Percentiles rank a stretch among this genome's conserved stretches.
Conservation (phyloP, 495 filamentous ascomycete species). For the Aspergillus sparsus region DNA sequence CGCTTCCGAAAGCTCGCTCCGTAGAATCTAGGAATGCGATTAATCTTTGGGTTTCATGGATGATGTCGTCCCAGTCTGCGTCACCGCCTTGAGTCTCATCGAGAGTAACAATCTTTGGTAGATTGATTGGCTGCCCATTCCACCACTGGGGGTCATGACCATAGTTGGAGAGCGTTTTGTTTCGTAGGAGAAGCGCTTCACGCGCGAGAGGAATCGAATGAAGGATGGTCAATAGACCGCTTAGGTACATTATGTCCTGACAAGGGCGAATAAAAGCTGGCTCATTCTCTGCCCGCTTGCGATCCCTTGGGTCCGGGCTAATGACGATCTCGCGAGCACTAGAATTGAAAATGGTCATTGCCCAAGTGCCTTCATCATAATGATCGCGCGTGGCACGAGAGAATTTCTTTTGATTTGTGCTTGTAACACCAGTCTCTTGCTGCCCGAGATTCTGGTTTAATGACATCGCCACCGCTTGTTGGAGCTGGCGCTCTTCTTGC, state of each 20-base stretch:
- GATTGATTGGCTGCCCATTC: conserved; percentile 67
- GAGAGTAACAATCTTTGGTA: conserved; percentile 58
- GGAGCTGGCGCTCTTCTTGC: conserved; percentile 58
- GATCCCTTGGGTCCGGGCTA: conserved; percentile 60
- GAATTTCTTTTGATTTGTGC: conserved; percentile 54
- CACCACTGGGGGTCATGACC: conserved; percentile 79
- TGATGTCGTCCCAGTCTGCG: conserved; percentile 49
- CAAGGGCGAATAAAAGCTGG: conserved; percentile 76
- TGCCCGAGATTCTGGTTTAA: conserved; percentile 45
- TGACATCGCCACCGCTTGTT: conserved; percentile 58
- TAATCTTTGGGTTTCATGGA: conserved; percentile 65
- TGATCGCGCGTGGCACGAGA: conserved; percentile 69
- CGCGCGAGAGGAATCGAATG: conserved; percentile 80
- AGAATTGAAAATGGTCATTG: conserved; percentile 62
- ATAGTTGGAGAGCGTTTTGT: conserved; percentile 58
- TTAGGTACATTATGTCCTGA: conserved; percentile 58
- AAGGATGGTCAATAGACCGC: conserved; percentile 73
- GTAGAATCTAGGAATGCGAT: conserved; percentile 83
- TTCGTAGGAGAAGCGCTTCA: conserved; percentile 65
- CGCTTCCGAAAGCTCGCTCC: conserved; percentile 77
- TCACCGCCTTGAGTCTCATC: conserved; percentile 39
- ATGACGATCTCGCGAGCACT: conserved; percentile 59
- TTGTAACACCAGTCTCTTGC: conserved; percentile 62
- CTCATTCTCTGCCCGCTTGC: conserved; percentile 57
- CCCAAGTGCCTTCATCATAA: conserved; percentile 76